Evolutionary conservation across 2,329 filamentous ascomycete species (phyloP), one percentile per base, ranked within the genome.

Genomic region (Paecilomyces dactylethromorphus): DNA sequence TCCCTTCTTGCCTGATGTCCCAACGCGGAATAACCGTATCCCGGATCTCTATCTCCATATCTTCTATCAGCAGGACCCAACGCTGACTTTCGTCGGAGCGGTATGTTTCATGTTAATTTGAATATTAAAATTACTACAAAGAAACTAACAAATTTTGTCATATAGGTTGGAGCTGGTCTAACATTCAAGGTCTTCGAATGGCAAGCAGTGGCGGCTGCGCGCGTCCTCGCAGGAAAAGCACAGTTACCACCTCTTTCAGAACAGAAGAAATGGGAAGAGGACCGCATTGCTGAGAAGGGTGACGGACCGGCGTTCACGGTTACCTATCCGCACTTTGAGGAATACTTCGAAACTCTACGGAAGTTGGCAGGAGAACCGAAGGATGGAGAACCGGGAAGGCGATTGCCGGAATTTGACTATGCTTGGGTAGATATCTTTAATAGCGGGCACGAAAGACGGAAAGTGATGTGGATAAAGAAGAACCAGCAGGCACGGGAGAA

Each of bases 131-230:
- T 59, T 54, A 29, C 21, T 32, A 54, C 10, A 29, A 32, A 29
- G 10, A 33, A n/a, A 26, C 15, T 35, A 31, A 35, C 29, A 13
- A 31, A 54, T n/a, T 13, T 6, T 7, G 4, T 18, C 31, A 11
- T 21, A 70, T 39, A 74, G 71, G 69, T 74, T 24, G 69, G 70
- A 10, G 73, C 69, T 1, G 73, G 73, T 0, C 62, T 89, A 29
- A 89, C 86, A 0, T 89, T 89, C 73, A 87, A 86, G 67, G 80
- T 88, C 31, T 88, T 87, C 58, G 86, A 88, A 71, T 88, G 84
- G 83, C 86, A 88, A 65, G 84, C 85, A 6, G 85, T 88, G 0
- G 77, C 84, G 1, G 83, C 81, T 0, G 85, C 86, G 1, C 76
- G 85, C 0, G 70, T 86, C 1, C 75, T 88, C 0, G 81, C 85